Percentiles rank a stretch among this genome's conserved stretches.
Evolutionary conservation across 257 asterid species (phyloP).

Genomic region (Salvia hispanica): DNA sequence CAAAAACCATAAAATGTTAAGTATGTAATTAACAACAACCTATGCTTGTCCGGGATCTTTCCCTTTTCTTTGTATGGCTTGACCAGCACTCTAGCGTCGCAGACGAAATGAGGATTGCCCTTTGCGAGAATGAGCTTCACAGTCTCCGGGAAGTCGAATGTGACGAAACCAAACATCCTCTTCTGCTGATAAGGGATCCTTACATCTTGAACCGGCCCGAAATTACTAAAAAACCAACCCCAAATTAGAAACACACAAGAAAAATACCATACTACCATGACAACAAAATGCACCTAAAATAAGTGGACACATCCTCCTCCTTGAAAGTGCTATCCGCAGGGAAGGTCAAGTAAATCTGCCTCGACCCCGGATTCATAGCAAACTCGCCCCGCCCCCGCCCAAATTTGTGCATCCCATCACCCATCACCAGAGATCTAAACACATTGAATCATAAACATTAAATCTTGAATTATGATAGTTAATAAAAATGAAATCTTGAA

Average conservation of each 20-base stretch:
- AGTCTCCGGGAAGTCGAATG: slow-evolving; percentile 66
- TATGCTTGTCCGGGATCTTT: slow-evolving; percentile 65
- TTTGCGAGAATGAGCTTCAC: slow-evolving; percentile 72
- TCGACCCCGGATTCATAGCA: slow-evolving; percentile 57
- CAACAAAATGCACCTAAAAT: slow-evolving; percentile 50
- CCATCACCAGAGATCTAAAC: slow-evolving; percentile 50
- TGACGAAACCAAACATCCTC: slow-evolving; percentile 76
- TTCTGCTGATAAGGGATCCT: slow-evolving; percentile 78
- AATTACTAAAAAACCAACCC: slow-evolving; percentile 39
- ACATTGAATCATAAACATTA: not conserved
- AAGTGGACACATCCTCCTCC: slow-evolving; percentile 71
- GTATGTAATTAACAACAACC: slow-evolving; percentile 31
- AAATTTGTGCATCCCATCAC: slow-evolving; percentile 49
- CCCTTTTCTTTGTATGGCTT: slow-evolving; percentile 76
- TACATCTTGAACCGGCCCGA: slow-evolving; percentile 76
- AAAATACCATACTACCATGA: not conserved
- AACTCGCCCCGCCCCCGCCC: slow-evolving; percentile 46
- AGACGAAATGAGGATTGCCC: slow-evolving; percentile 80
- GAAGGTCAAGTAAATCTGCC: slow-evolving; percentile 74
- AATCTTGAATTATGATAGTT: not conserved
- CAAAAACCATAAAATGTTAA: slow-evolving; percentile 3
- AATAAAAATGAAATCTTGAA: not conserved
- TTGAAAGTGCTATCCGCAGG: slow-evolving; percentile 72
- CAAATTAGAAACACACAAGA: not conserved
- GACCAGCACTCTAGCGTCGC: slow-evolving; percentile 74